Percentiles rank a stretch among this genome's conserved stretches.
phyloP scores from a whole-genome alignment of 352 stramenopile genomes.

The Pythium grandisporangium region DNA sequence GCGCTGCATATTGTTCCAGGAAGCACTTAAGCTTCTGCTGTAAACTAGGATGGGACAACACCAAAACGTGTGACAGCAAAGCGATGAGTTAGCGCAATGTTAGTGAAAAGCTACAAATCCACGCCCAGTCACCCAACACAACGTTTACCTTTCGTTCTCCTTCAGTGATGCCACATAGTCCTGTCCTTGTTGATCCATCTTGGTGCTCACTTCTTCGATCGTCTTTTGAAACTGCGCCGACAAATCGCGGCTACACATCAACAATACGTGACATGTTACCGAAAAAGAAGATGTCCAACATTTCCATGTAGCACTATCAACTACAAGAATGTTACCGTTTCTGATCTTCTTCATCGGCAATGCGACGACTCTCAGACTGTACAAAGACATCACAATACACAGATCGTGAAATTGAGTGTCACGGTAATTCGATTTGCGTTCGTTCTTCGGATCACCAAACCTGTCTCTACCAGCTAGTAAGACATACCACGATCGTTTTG shows the following conservation, averaged over 20 bases:
- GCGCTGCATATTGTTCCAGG: conserved; percentile 66
- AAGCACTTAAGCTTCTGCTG: conserved; percentile 81
- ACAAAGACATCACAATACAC: background rate
- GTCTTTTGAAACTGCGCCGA: conserved; percentile 79
- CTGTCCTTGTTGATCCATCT: conserved; percentile 81
- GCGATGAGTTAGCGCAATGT: conserved; percentile 2
- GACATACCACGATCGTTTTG: conserved; percentile 67
- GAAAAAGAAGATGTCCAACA: too few relatives aligned
- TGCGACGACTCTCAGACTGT: conserved; percentile 60
- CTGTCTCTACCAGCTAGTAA: too few relatives aligned
- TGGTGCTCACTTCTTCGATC: conserved; percentile 83
- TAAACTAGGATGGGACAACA: too few relatives aligned
- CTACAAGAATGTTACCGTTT: conserved; percentile 32
- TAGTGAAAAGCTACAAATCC: too few relatives aligned
- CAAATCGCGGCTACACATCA: conserved; percentile 43
- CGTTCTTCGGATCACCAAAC: too few relatives aligned
- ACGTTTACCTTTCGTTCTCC: conserved; percentile 69
- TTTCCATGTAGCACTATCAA: too few relatives aligned
- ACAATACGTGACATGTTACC: too few relatives aligned
- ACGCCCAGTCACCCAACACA: too few relatives aligned
- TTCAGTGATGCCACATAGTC: conserved; percentile 79
- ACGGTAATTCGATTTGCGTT: too few relatives aligned
- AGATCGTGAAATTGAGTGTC: too few relatives aligned
- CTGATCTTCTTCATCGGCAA: conserved; percentile 77
- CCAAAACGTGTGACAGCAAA: too few relatives aligned